phyloP scores from a whole-genome alignment of 73 alveolate species.

The Tetrahymena malaccensis region DNA sequence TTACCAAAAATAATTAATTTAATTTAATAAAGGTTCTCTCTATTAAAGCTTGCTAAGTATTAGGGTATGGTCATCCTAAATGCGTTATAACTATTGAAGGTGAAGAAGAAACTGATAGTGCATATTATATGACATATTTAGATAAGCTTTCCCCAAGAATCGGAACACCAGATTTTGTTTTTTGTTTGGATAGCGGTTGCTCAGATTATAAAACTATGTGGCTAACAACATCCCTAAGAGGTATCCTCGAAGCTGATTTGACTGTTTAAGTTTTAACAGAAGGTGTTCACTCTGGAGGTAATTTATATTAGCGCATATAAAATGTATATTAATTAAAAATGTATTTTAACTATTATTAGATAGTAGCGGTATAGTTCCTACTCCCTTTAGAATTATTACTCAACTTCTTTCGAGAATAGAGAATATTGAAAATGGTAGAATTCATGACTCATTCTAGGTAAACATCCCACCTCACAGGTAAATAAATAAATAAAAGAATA shows the following conservation, averaged over 20 bases:
- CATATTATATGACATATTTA: slow-evolving; percentile 31
- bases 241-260: slow-evolving; percentile 55
- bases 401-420: slow-evolving; percentile 58
- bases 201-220: slow-evolving; percentile 62
- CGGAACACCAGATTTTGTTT: slow-evolving; percentile 64
- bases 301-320: neutral
- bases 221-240: slow-evolving; percentile 83
- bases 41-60: neutral
- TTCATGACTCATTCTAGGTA: slow-evolving; percentile 29
- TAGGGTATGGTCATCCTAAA: slow-evolving; percentile 19
- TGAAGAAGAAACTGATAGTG: slow-evolving; percentile 53
- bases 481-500: neutral
- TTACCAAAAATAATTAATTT: neutral
- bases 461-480: slow-evolving; percentile 55
- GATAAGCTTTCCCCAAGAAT: slow-evolving; percentile 21
- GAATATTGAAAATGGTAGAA: slow-evolving; percentile 58
- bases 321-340: neutral
- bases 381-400: slow-evolving; percentile 54
- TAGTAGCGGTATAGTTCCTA: slow-evolving; percentile 68
- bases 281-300: slow-evolving; percentile 55
- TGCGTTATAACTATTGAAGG: slow-evolving; percentile 54
- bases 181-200: slow-evolving; percentile 78
- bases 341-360: neutral
- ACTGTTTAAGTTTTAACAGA: slow-evolving; percentile 50
- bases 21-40: neutral